These are phyloP conservation scores for Mycosphaerella arachidis DNA, from an alignment of 2,329 filamentous ascomycete species.

Conservation along the genomic window DNA sequence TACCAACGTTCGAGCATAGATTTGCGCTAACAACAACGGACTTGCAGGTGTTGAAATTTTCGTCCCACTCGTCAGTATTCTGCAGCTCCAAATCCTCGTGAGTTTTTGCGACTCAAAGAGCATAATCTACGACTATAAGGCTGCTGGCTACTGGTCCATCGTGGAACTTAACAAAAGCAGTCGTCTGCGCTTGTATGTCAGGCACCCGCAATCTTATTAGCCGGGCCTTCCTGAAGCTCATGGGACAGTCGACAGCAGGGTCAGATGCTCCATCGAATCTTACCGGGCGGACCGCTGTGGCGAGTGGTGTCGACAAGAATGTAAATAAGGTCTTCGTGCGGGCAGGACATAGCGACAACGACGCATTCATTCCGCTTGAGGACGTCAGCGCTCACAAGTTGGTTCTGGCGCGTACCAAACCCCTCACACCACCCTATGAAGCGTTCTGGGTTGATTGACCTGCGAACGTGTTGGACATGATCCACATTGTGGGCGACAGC, in stretches of 20 bases:
- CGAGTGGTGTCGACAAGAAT: not conserved
- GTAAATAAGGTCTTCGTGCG: not conserved
- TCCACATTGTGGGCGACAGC: too few species aligned
- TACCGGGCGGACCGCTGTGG: not conserved
- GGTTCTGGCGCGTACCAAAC: not conserved
- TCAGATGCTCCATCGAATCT: not conserved
- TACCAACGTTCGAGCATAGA: not conserved
- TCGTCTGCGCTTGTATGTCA: slow-evolving; percentile 4
- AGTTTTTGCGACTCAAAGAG: slow-evolving; percentile 4
- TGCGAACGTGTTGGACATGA: too few species aligned
- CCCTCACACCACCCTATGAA: too few species aligned
- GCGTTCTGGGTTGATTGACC: too few species aligned
- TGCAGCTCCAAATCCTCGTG: slow-evolving; percentile 5
- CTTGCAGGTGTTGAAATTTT: slow-evolving; percentile 3
- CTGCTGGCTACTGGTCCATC: slow-evolving; percentile 1
- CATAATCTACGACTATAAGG: slow-evolving; percentile 2
- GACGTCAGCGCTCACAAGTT: not conserved
- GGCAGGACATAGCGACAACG: not conserved
- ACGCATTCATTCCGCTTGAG: not conserved
- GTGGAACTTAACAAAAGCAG: not conserved
- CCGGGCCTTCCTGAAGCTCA: not conserved
- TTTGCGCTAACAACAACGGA: not conserved
- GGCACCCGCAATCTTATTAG: not conserved
- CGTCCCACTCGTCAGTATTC: slow-evolving; percentile 6
- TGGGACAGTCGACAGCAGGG: not conserved